phyloP scores from a whole-genome alignment of 164 flowering plant species.

The Houttuynia cordata region DNA sequence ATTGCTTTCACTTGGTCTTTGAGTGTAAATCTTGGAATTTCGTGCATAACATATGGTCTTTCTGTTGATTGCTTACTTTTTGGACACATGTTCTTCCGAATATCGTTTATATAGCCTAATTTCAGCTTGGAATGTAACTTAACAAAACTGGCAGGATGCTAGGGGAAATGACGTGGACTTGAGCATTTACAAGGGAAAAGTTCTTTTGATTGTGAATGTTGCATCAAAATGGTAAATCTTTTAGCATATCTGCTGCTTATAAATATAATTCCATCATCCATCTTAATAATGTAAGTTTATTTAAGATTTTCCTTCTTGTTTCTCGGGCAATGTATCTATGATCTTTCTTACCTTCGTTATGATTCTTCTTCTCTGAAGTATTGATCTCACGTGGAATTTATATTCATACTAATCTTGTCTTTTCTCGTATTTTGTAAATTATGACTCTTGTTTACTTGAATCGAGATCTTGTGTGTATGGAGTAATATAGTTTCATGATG shows the following conservation, averaged over 20 bases:
- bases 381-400: too few species aligned
- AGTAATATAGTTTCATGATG: neutral
- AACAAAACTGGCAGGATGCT: conserved; percentile 40
- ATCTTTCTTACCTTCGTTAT: neutral
- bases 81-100: too few species aligned
- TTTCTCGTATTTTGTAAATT: neutral
- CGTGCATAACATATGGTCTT: too few species aligned
- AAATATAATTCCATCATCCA: neutral
- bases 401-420: neutral
- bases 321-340: neutral
- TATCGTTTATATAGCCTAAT: too few species aligned
- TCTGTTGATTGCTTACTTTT: too few species aligned
- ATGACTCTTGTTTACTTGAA: too few species aligned
- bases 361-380: too few species aligned
- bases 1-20: too few species aligned
- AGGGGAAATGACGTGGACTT: conserved; percentile 64
- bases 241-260: neutral
- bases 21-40: too few species aligned
- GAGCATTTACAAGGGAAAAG: conserved; percentile 64
- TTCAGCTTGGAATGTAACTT: too few species aligned
- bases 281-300: neutral
- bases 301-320: neutral
- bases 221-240: conserved; percentile 62
- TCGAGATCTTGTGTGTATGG: too few species aligned
- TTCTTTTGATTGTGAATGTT: conserved; percentile 66